Conservation (phyloP, 305 asterid species). For the Fraxinus floribunda region DNA sequence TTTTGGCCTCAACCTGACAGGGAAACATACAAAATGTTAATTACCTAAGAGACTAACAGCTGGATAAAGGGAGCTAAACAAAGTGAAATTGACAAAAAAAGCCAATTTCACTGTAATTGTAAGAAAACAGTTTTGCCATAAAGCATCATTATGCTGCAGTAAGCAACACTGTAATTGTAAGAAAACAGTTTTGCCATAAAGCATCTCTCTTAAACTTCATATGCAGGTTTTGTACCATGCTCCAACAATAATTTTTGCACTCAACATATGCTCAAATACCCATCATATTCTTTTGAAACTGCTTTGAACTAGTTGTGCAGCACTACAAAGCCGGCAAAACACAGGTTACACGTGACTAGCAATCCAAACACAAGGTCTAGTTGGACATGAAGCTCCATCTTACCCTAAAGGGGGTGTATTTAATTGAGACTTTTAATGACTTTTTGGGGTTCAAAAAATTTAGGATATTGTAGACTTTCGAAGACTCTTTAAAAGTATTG, state of each 20-base stretch:
- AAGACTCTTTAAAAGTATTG: too few relatives aligned
- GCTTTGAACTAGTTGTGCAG: background rate
- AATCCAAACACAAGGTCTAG: background rate
- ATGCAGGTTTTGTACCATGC: background rate
- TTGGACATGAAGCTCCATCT: background rate
- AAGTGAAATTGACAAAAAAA: background rate
- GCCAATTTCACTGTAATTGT: too few relatives aligned
- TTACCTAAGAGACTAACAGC: background rate
- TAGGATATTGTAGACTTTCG: too few relatives aligned
- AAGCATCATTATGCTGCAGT: background rate
- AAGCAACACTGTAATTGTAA: background rate
- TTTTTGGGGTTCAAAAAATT: too few relatives aligned
- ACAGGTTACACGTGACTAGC: background rate
- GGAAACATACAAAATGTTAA: background rate
- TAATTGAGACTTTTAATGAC: too few relatives aligned
- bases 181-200: background rate
- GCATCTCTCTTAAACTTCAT: background rate
- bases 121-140: too few relatives aligned
- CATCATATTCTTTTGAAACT: background rate
- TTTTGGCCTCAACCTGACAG: constrained; percentile 59
- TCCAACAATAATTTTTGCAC: background rate
- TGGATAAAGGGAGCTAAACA: background rate
- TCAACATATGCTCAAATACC: background rate
- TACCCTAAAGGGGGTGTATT: background rate
- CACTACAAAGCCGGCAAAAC: background rate